These are phyloP conservation scores for Phytophthora sp. DNA, from an alignment of 352 stramenopile genomes.

Conservation along the genomic window DNA sequence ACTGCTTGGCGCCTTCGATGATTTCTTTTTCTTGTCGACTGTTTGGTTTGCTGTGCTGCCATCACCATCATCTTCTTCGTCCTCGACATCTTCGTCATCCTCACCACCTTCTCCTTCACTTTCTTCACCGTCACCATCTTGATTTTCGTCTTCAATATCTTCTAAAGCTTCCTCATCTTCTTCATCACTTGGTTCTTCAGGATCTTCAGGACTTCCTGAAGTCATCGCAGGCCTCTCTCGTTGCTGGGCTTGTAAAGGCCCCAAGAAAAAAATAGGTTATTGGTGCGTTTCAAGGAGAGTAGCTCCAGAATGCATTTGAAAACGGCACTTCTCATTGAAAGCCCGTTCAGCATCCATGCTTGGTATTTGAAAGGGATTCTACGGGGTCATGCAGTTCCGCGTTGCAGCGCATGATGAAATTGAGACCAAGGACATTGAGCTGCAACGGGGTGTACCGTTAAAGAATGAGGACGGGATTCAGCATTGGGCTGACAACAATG, in stretches of 20 bases:
- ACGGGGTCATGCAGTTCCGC: conserved; percentile 28
- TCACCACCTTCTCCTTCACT: conserved; percentile 24
- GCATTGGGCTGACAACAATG: conserved; percentile 14
- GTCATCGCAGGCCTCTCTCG: too few species aligned
- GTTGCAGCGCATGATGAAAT: conserved; percentile 3
- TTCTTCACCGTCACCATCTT: conserved; percentile 14
- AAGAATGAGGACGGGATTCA: neutral
- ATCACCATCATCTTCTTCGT: conserved; percentile 30
- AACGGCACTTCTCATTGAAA: conserved; percentile 5
- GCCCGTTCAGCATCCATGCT: conserved; percentile 16
- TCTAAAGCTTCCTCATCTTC: too few species aligned
- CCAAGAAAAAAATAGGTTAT: conserved; percentile 31
- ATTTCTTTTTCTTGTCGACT: conserved; percentile 12
- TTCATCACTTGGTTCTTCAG: conserved; percentile 19
- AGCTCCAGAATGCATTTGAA: conserved; percentile 4
- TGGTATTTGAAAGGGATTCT: neutral
- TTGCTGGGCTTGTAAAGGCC: neutral
- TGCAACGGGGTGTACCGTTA: neutral
- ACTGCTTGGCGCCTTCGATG: conserved; percentile 11
- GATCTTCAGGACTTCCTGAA: neutral
- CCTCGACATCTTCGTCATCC: conserved; percentile 24
- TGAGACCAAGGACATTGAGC: neutral
- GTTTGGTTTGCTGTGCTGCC: conserved; percentile 9
- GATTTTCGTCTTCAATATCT: conserved; percentile 30
- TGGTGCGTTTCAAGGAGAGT: conserved; percentile 22